Evolutionary conservation across 2,329 filamentous ascomycete species (phyloP).

Genomic region (Diaporthe sp.): DNA sequence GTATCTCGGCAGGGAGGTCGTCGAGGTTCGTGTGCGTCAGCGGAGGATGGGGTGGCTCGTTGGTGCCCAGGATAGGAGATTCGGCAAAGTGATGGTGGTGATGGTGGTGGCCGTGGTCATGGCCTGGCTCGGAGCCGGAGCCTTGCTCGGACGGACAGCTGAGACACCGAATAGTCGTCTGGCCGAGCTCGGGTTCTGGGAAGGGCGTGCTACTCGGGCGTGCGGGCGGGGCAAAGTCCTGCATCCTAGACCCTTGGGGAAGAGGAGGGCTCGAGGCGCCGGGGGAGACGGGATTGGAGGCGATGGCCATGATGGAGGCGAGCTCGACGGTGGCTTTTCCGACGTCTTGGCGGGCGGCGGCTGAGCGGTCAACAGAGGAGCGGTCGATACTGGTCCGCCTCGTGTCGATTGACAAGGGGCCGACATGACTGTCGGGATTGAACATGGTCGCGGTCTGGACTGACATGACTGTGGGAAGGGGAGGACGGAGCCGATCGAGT

Average conservation of each 20-base stretch:
- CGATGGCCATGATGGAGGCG: slow-evolving; percentile 59
- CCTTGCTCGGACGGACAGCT: slow-evolving; percentile 53
- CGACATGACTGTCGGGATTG: slow-evolving; percentile 43
- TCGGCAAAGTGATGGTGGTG: slow-evolving; percentile 41
- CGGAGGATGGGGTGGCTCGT: slow-evolving; percentile 22
- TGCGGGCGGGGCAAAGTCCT: slow-evolving; percentile 63
- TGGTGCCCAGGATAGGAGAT: slow-evolving; percentile 42
- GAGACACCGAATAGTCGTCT: slow-evolving; percentile 57
- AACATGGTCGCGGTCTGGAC: slow-evolving; percentile 41
- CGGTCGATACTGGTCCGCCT: slow-evolving; percentile 43
- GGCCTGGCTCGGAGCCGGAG: slow-evolving; percentile 47
- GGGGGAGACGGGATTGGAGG: slow-evolving; percentile 69
- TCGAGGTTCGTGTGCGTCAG: slow-evolving; percentile 55
- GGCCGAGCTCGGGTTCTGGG: slow-evolving; percentile 66
- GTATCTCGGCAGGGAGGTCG: slow-evolving; percentile 77
- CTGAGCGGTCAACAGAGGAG: slow-evolving; percentile 44
- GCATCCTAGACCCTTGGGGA: slow-evolving; percentile 58
- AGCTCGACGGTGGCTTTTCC: slow-evolving; percentile 58
- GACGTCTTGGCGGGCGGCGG: slow-evolving; percentile 51
- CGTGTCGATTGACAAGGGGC: slow-evolving; percentile 48
- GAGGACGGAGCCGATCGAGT: slow-evolving; percentile 32
- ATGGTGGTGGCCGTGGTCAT: slow-evolving; percentile 45
- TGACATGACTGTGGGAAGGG: slow-evolving; percentile 43
- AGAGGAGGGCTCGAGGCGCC: slow-evolving; percentile 66
- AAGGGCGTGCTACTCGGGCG: slow-evolving; percentile 73